Conservation (phyloP, 1,284 basidiomycete species). For the Athelia sp. region DNA sequence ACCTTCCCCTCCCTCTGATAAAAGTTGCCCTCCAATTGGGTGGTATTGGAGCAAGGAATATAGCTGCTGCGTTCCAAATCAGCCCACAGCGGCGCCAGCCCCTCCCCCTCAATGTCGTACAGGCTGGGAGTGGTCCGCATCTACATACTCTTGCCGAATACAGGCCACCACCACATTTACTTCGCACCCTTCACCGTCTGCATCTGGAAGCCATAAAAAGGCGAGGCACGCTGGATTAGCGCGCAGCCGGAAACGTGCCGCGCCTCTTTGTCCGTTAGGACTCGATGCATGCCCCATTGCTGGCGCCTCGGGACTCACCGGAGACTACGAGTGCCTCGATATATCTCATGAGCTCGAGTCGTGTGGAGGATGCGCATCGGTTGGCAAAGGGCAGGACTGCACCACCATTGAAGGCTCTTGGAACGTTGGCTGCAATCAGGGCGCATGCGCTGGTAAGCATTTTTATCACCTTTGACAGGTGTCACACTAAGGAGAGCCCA, state of each 20-base stretch:
- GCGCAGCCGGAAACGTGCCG: slow-evolving; percentile 28
- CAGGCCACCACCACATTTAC: slow-evolving; percentile 17
- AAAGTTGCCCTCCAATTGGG: slow-evolving; percentile 35
- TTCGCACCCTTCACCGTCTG: slow-evolving; percentile 23
- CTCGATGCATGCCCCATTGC: slow-evolving; percentile 60
- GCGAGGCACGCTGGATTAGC: slow-evolving; percentile 10
- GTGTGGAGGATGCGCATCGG: slow-evolving; percentile 71
- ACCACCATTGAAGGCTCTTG: slow-evolving; percentile 56
- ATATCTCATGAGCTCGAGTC: slow-evolving; percentile 48
- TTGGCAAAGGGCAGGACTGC: slow-evolving; percentile 67
- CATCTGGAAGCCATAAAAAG: slow-evolving; percentile 24
- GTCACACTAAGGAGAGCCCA: slow-evolving; percentile 19
- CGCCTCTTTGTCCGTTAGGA: slow-evolving; percentile 48
- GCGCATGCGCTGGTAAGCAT: slow-evolving; percentile 54
- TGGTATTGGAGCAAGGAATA: slow-evolving; percentile 42
- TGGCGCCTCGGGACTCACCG: slow-evolving; percentile 25
- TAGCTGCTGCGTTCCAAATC: slow-evolving; percentile 19
- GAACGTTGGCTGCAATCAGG: slow-evolving; percentile 64
- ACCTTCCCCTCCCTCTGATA: slow-evolving; percentile 39
- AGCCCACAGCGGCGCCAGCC: slow-evolving; percentile 4
- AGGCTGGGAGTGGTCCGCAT: slow-evolving; percentile 42
- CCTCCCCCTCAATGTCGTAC: slow-evolving; percentile 43
- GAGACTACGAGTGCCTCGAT: slow-evolving; percentile 64
- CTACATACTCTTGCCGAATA: slow-evolving; percentile 24
- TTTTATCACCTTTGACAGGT: too few relatives aligned